Percentiles rank a stretch among this genome's conserved stretches.
These are phyloP conservation scores for Poa pratensis DNA, from an alignment of 176 grass and related monocot species.

Conservation along the genomic window DNA sequence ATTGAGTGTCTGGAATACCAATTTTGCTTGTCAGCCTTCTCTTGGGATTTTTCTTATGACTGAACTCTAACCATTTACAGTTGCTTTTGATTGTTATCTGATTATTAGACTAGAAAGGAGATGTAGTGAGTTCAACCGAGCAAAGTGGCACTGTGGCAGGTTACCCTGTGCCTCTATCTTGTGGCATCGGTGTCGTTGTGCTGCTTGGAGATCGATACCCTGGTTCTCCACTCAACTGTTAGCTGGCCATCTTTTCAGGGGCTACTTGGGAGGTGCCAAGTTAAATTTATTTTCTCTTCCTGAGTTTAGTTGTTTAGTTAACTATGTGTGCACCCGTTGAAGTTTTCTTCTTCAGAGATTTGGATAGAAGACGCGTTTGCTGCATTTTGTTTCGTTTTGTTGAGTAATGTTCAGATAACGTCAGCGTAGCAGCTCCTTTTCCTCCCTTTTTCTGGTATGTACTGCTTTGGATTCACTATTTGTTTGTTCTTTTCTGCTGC, in stretches of 20 bases:
- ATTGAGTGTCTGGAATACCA: neutral
- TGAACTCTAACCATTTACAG: neutral
- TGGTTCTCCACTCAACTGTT: neutral
- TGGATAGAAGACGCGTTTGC: neutral
- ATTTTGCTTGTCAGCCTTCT: neutral
- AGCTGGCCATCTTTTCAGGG: neutral
- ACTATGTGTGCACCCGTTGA: neutral
- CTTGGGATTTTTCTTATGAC: neutral
- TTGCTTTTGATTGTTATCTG: conserved; percentile 6
- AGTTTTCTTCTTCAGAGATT: neutral
- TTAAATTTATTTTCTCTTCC: neutral
- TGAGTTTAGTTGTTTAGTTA: neutral
- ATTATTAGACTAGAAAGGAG: neutral
- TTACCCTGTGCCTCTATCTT: conserved; percentile 35
- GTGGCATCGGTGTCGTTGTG: conserved; percentile 37
- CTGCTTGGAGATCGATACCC: conserved; percentile 35
- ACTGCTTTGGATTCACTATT: neutral
- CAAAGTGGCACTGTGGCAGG: conserved; percentile 44
- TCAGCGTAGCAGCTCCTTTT: neutral
- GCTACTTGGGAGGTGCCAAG: neutral
- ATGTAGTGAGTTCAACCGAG: neutral
- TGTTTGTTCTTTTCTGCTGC: neutral
- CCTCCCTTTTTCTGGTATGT: neutral
- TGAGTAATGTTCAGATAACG: neutral
- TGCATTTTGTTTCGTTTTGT: neutral